A percentile compares a stretch with the other conserved stretches of the same genome.
phyloP scores from a whole-genome alignment of 345 rosid species.

The Eucalyptus guilfoylei region DNA sequence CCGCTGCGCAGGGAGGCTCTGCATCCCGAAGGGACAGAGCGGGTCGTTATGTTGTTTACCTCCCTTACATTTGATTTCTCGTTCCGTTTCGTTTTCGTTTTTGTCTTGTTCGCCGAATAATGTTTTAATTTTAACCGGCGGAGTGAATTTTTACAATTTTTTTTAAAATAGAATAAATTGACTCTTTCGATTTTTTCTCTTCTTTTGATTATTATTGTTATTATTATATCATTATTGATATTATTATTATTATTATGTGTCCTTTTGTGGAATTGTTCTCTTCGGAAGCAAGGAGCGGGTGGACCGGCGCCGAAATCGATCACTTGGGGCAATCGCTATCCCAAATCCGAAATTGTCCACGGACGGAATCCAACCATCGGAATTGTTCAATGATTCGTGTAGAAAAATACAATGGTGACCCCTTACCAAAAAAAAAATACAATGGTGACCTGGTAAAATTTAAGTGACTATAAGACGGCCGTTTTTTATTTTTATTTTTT shows the following conservation, averaged over 20 bases:
- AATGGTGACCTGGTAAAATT: not conserved
- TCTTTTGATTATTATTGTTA: accelerated
- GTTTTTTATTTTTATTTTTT: not conserved
- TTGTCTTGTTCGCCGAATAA: not conserved
- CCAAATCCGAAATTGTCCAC: not conserved
- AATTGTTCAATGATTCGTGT: not conserved
- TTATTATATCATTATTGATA: not conserved
- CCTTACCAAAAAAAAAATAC: no score
- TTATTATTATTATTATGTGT: not conserved
- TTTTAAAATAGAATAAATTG: not conserved
- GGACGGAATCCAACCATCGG: not conserved
- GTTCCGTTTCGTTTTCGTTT: not conserved
- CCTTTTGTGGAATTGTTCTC: not conserved
- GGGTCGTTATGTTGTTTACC: not conserved
- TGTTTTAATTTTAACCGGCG: not conserved
- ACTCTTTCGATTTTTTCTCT: not conserved
- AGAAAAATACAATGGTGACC: no score
- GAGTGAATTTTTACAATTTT: not conserved
- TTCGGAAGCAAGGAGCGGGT: not conserved
- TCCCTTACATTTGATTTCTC: not conserved
- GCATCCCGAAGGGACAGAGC: not conserved
- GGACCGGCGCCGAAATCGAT: not conserved
- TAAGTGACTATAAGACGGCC: not conserved
- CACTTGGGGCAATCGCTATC: not conserved
- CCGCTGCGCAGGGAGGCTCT: not conserved